These are phyloP conservation scores for Phytopythium helicoides DNA, from an alignment of 352 stramenopile species.

Conservation along the genomic window DNA sequence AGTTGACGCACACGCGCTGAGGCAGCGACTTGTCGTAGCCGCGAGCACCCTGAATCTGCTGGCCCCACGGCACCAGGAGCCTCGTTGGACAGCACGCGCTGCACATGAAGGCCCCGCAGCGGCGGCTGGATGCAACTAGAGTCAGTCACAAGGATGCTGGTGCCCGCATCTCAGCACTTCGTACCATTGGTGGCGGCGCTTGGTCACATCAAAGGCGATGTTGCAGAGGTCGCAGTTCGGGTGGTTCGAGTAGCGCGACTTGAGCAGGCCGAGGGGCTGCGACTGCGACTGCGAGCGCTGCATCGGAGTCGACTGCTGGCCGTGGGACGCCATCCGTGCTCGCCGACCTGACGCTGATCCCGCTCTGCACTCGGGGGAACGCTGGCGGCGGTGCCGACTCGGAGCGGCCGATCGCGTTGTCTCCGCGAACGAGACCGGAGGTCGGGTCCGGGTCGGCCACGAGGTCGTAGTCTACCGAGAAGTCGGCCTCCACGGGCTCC, in stretches of 20 bases:
- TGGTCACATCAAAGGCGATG: conserved; percentile 57
- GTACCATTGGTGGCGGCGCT: conserved; percentile 63
- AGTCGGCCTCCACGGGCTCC: background rate
- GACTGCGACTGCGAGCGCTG: conserved; percentile 4
- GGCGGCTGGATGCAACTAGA: conserved; percentile 27
- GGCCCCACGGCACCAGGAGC: conserved; percentile 51
- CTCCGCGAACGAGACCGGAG: background rate
- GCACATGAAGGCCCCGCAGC: conserved; percentile 52
- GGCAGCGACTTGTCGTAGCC: conserved; percentile 57
- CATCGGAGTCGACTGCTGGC: conserved; percentile 9
- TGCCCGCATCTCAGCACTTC: background rate
- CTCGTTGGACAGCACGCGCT: conserved; percentile 52
- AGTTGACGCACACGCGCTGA: conserved; percentile 57
- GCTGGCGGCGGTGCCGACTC: background rate
- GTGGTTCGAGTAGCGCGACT: conserved; percentile 50
- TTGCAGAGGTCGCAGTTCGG: conserved; percentile 68
- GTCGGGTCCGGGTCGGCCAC: too few relatives aligned
- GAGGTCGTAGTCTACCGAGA: background rate
- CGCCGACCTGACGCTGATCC: background rate
- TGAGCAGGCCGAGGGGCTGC: conserved; percentile 26
- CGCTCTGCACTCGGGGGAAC: background rate
- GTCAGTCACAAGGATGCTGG: background rate
- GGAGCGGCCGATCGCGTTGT: background rate
- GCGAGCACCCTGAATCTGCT: conserved; percentile 42
- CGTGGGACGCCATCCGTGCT: background rate